Evolutionary conservation across 495 filamentous ascomycete genomes (phyloP).

Genomic region (Penicillium steckii): DNA sequence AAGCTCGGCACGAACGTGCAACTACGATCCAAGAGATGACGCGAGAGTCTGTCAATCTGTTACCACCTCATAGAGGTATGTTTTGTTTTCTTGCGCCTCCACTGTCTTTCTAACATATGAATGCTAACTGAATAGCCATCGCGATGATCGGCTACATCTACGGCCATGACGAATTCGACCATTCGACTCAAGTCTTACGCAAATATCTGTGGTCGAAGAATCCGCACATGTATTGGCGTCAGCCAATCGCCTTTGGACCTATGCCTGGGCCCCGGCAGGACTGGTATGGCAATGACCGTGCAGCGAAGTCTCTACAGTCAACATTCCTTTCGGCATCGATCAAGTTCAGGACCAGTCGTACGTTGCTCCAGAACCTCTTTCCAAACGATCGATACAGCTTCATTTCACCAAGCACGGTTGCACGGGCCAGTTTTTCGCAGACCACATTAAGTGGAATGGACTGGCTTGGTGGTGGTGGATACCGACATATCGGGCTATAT

Average conservation of each 20-base stretch:
- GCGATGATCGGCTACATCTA: constrained; percentile 55
- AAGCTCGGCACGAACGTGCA: constrained; percentile 52
- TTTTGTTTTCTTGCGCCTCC: not conserved
- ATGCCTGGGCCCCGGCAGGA: constrained; percentile 53
- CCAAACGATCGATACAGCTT: constrained; percentile 44
- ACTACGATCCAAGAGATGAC: constrained; percentile 55
- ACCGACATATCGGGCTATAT: constrained; percentile 55
- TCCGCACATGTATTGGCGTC: constrained; percentile 45
- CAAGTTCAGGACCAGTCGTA: constrained; percentile 56
- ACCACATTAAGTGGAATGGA: constrained; percentile 50
- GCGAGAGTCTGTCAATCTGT: constrained; percentile 27
- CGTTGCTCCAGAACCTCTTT: constrained; percentile 56
- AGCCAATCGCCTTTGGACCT: constrained; percentile 57
- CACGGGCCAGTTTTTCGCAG: constrained; percentile 47
- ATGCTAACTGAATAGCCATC: constrained; percentile 35
- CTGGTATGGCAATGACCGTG: constrained; percentile 21
- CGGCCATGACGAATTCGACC: constrained; percentile 58
- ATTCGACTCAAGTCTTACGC: constrained; percentile 48
- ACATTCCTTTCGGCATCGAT: constrained; percentile 53
- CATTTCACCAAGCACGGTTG: constrained; percentile 45
- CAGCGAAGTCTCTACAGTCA: constrained; percentile 25
- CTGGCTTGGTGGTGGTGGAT: constrained; percentile 56
- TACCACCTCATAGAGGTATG: constrained; percentile 19
- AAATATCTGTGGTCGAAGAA: constrained; percentile 43
- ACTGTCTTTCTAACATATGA: too few relatives aligned